Evolutionary conservation across 257 asterid species (phyloP).

Genomic region (Rhazya stricta): DNA sequence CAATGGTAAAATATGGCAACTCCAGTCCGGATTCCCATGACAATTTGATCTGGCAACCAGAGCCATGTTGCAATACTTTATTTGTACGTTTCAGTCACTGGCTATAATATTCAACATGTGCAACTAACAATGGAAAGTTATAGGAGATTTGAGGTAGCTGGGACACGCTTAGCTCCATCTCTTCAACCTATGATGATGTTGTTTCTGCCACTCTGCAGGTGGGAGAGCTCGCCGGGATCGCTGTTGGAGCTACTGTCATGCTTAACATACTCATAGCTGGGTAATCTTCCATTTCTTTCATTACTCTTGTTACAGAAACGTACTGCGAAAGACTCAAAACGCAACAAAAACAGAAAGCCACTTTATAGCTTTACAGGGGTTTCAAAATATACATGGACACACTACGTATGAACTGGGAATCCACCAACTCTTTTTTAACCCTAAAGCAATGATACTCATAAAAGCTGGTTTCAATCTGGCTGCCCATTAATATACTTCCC

Average conservation of each 20-base stretch:
- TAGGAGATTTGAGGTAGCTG: conserved; percentile 15
- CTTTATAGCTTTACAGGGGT: not conserved
- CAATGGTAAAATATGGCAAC: conserved; percentile 13
- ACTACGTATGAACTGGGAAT: not conserved
- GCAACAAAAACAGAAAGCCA: not conserved
- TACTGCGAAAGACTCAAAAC: too few species aligned
- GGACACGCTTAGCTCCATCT: not conserved
- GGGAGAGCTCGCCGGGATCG: conserved; percentile 88
- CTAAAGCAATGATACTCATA: not conserved
- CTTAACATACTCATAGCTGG: conserved; percentile 83
- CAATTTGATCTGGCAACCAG: not conserved
- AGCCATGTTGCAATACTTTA: not conserved
- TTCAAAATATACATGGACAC: not conserved
- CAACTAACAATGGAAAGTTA: not conserved
- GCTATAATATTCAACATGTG: not conserved
- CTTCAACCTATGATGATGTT: not conserved
- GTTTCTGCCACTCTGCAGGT: conserved; percentile 35
- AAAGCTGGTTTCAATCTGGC: not conserved
- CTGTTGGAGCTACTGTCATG: conserved; percentile 93
- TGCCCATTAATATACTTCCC: not conserved
- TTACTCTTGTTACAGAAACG: too few species aligned
- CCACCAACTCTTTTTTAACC: not conserved
- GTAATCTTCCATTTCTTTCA: conserved; percentile 23
- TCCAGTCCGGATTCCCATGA: conserved; percentile 2
- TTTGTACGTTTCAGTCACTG: not conserved